These are phyloP conservation scores for Ampelocalamus luodianensis DNA, from an alignment of 176 grass and related monocot genomes.

Conservation along the genomic window DNA sequence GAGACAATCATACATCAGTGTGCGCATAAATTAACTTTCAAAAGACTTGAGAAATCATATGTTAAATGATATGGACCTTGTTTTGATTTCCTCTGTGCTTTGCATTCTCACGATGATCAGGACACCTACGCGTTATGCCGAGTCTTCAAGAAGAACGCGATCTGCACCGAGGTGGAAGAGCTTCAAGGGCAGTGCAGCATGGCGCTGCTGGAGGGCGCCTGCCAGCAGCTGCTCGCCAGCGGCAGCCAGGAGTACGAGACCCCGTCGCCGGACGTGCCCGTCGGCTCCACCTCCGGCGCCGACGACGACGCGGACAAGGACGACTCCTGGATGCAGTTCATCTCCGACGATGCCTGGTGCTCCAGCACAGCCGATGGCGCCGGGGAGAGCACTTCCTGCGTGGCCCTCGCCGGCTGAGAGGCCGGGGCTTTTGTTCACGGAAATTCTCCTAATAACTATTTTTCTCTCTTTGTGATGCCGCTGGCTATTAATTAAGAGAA, in stretches of 20 bases:
- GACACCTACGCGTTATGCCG: conserved; percentile 76
- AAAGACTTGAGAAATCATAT: conserved; percentile 4
- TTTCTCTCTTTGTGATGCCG: conserved; percentile 36
- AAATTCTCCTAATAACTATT: conserved; percentile 42
- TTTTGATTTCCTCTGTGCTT: not conserved
- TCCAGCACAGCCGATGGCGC: conserved; percentile 51
- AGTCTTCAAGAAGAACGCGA: conserved; percentile 83
- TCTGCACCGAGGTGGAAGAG: conserved; percentile 63
- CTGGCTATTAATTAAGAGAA: conserved; percentile 45
- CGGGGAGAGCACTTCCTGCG: conserved; percentile 59
- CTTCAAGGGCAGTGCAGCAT: conserved; percentile 70
- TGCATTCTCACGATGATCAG: conserved; percentile 47
- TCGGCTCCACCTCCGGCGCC: conserved; percentile 60
- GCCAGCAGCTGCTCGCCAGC: conserved; percentile 46
- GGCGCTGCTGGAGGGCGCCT: conserved; percentile 51
- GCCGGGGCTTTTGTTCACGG: conserved; percentile 31
- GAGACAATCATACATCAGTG: conserved; percentile 40
- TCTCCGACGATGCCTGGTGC: conserved; percentile 86
- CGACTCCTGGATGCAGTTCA: conserved; percentile 92
- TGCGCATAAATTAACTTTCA: conserved; percentile 10
- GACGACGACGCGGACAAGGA: conserved; percentile 69
- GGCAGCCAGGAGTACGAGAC: conserved; percentile 59
- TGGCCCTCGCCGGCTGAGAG: conserved; percentile 47
- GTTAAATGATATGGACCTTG: conserved; percentile 8
- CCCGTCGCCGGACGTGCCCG: conserved; percentile 58